Base-by-base conservation (phyloP, 805 yeast genomes). In the Nakazawaea ernobii region DNA sequence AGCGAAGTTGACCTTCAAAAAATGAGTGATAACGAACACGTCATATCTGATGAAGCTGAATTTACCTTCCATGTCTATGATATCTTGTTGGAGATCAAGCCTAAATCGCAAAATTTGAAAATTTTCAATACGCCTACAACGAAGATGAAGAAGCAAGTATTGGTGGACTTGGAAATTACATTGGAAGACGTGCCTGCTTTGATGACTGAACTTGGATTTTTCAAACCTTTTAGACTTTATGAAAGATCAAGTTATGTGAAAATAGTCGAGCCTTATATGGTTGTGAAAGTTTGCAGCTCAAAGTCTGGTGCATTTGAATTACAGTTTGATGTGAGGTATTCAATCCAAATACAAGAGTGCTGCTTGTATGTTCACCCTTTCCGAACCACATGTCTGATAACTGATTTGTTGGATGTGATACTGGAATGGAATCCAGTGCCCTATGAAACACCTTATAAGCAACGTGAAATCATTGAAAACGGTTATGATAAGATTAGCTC, bases 401-500 rank as follows among this genome's bases (percentile, higher is more conserved):
- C 14, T 3, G 38, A 27, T 26, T 38, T 47, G 14, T 6, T 47
- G 6, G 28, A 29, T 3, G 4, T 8, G 8, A 32, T 29, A 8
- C 8, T 20, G 9, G 28, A 24, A 14, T 32, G 37, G 30, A 14
- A 8, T 13, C 49, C 46, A 3, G 24, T 24, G 6, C 27, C 8
- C 6, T 37, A 38, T 37, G 50, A 42, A 24, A 24, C 20, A 24
- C 45, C 45, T 5, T 42, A 47, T 24, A 8, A 39, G 1, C 15
- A 30, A 2, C 20, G 32, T 2, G 36, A 37, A 24, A 42, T 47
- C 8, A 10, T 27, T 8, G 11, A 29, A 15, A 37, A 38, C 17
- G 43, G 40, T 6, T 42, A 38, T 30, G n/a, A 42, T 15, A 42
- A 15, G 20, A 35, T 62, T 13, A 60, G 65, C 14, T 59, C 73